These are phyloP conservation scores for Termitomyces sp. DNA, from an alignment of 768 basidiomycete genomes.

Conservation along the genomic window DNA sequence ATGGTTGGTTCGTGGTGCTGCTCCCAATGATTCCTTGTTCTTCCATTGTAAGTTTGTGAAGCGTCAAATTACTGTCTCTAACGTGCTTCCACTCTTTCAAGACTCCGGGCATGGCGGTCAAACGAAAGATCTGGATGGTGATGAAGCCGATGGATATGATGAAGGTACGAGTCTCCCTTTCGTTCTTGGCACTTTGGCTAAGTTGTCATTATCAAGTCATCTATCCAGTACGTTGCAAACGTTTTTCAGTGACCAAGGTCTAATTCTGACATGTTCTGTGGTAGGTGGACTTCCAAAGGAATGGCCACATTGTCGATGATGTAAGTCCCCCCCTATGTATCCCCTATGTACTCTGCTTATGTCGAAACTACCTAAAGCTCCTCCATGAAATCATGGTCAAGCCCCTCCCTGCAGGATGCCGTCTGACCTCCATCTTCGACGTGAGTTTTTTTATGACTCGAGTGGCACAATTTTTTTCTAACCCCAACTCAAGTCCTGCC, in stretches of 20 bases:
- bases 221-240: conserved; percentile 68
- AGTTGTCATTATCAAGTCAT: conserved; percentile 47
- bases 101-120: conserved; percentile 96
- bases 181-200: neutral
- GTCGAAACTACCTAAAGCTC: conserved; percentile 29
- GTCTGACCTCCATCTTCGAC: conserved; percentile 80
- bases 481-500: conserved; percentile 55
- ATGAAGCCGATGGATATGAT: conserved; percentile 81
- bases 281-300: conserved; percentile 45
- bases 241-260: neutral
- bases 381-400: conserved; percentile 81
- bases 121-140: conserved; percentile 75
- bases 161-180: conserved; percentile 45
- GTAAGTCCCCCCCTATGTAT: conserved; percentile 36
- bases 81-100: conserved; percentile 19
- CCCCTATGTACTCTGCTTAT: conserved; percentile 3
- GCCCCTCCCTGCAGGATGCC: conserved; percentile 79
- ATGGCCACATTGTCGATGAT: conserved; percentile 86
- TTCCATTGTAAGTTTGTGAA: conserved; percentile 64
- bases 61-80: neutral
- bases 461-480: neutral
- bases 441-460: conserved; percentile 35
- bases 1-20: conserved; percentile 84
- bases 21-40: conserved; percentile 81
- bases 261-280: neutral